A percentile compares a stretch with the other conserved stretches of the same genome.
These are phyloP conservation scores for Fraxinus paxiana DNA, from an alignment of 305 asterid genomes.

Conservation along the genomic window DNA sequence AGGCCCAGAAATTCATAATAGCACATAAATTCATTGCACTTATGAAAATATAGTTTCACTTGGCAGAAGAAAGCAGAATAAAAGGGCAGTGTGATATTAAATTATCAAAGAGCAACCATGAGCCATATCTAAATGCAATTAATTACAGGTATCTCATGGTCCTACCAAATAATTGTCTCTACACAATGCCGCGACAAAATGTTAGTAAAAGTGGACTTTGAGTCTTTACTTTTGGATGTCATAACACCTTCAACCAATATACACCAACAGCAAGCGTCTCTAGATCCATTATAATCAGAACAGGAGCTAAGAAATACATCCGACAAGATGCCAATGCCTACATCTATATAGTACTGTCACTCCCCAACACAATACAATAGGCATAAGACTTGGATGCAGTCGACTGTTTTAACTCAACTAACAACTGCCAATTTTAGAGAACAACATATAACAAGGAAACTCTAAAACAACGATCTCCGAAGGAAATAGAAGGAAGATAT, in stretches of 20 bases:
- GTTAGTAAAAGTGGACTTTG: not conserved
- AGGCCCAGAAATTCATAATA: conserved; percentile 19
- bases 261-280: not conserved
- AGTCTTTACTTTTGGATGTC: conserved; percentile 12
- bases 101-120: conserved; percentile 5
- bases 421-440: conserved; percentile 3
- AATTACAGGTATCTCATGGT: conserved; percentile 20
- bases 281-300: not conserved
- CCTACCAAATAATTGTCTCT: not conserved
- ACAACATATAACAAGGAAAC: conserved; percentile 9
- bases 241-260: conserved; percentile 5
- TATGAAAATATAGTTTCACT: conserved; percentile 15
- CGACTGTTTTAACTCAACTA: conserved; percentile 3
- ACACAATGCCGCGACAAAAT: conserved; percentile 9
- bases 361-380: not conserved
- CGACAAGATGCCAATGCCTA: conserved; percentile 2
- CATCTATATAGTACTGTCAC: not conserved
- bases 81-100: conserved; percentile 15
- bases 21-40: conserved; percentile 12
- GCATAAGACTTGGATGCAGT: not conserved
- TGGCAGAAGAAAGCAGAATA: conserved; percentile 6
- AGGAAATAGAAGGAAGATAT: not conserved
- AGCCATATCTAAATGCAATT: not conserved
- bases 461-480: conserved; percentile 8
- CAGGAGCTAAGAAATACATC: not conserved